Evolutionary conservation across 257 asterid species (phyloP).

Genomic region (Solanum okadae): DNA sequence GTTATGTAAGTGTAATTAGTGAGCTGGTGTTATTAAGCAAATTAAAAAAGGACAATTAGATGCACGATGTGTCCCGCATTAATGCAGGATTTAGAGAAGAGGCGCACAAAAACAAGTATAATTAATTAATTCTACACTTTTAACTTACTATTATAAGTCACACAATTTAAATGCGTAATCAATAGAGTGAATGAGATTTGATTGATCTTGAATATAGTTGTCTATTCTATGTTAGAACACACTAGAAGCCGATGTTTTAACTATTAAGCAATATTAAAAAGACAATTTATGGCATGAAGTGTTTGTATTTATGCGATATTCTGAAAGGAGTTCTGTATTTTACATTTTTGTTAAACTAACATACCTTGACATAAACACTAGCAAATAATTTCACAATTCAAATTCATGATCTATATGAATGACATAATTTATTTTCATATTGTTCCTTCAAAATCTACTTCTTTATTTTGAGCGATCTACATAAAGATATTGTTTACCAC

Average conservation of each 20-base stretch:
- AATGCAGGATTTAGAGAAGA: not conserved
- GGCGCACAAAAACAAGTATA: not conserved
- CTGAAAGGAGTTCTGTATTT: too few species aligned
- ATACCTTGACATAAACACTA: not conserved
- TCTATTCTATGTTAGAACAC: not conserved
- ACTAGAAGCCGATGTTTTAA: not conserved
- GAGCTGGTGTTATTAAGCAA: too few species aligned
- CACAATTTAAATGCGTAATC: too few species aligned
- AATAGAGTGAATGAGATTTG: not conserved
- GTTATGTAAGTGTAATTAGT: too few species aligned
- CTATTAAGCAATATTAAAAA: too few species aligned
- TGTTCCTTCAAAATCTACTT: not conserved
- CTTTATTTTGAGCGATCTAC: not conserved
- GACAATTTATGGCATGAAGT: rapidly evolving
- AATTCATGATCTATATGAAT: not conserved
- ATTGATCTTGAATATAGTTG: not conserved
- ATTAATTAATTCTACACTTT: not conserved
- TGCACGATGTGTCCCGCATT: too few species aligned
- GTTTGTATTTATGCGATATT: not conserved
- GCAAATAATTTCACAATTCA: too few species aligned
- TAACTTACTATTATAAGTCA: too few species aligned
- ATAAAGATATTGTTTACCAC: not conserved
- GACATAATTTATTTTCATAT: not conserved
- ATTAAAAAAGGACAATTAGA: too few species aligned
- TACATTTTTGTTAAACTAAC: not conserved